Base-by-base conservation (phyloP, 805 yeast species). In the Ogataea pignaliae region DNA sequence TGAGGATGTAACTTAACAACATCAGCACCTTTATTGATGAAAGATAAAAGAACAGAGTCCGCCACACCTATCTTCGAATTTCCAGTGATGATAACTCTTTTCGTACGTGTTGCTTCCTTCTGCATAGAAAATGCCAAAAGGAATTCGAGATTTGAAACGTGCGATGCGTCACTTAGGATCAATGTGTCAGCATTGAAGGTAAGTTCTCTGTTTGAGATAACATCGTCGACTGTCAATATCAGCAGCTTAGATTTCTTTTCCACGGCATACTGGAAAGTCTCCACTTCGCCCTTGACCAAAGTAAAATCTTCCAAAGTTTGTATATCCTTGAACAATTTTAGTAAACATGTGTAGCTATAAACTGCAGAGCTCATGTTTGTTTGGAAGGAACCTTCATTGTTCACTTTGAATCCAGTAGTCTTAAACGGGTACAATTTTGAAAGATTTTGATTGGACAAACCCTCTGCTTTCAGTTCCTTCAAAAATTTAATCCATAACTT, bases 41-140 rank as follows among this genome's bases (percentile, higher is more conserved):
- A 32, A 9, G 15, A 26, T 3, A n/a, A n/a, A 3, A 44, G 10
- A n/a, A 46, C 7, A 2, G 56, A 52, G n/a, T 30, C 17, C 1
- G 14, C 14, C 6, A 6, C 18, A n/a, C 38, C 15, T 14, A 39
- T 17, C 11, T 12, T 17, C 9, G 50, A 41, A 37, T 71, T 73
- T 8, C 76, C 76, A n/a, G 64, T 28, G 21, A 72, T 18, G 0
- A 64, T 51, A 1, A 68, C 41, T 26, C 72, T 56, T 29, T 57
- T 56, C 2, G 61, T 37, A 11, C 16, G 13, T 0, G 39, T 21
- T 2, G 42, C 30, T 17, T 42, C 30, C 11, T 42, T 31, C 16
- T 50, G 54, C 34, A 50, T 31, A 1, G 65, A 29, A 6, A 64
- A 12, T 4, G 70, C 61, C 9, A 54, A 43, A n/a, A 67, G 34